Conservation (phyloP, 495 filamentous ascomycete genomes). For the Neurospora tetrasperma region DNA sequence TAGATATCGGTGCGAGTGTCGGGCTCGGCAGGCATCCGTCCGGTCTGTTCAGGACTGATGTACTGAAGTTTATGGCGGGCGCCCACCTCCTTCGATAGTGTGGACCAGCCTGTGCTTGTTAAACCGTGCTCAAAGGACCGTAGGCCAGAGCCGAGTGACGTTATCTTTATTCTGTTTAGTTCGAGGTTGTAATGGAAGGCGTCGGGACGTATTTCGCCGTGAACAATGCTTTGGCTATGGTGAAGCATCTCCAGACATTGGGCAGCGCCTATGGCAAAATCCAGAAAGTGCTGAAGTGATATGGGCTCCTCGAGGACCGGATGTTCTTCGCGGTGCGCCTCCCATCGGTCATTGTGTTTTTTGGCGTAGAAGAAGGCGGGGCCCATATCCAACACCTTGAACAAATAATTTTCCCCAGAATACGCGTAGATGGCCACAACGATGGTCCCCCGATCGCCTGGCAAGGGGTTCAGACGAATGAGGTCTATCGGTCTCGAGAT, state of each 20-base stretch:
- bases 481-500: conserved; percentile 68
- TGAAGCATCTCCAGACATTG: conserved; percentile 81
- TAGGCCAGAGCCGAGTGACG: conserved; percentile 74
- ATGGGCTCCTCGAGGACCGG: conserved; percentile 47
- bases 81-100: conserved; percentile 65
- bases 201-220: conserved; percentile 80
- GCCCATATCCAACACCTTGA: conserved; percentile 61
- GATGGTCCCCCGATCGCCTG: conserved; percentile 53
- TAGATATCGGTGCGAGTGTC: conserved; percentile 88
- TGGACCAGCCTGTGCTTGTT: conserved; percentile 73
- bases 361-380: conserved; percentile 57
- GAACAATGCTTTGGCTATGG: conserved; percentile 69
- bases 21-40: conserved; percentile 77
- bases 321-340: conserved; percentile 23
- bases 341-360: conserved; percentile 37
- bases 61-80: conserved; percentile 77
- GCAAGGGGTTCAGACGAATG: conserved; percentile 50
- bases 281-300: conserved; percentile 63
- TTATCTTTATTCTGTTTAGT: conserved; percentile 59
- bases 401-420: conserved; percentile 64
- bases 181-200: conserved; percentile 74
- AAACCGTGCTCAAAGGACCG: conserved; percentile 81
- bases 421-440: conserved; percentile 69
- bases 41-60: conserved; percentile 87
- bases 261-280: conserved; percentile 78